Evolutionary conservation across 140 eudicot genomes (phyloP).

Genomic region (Oenanthe javanica): DNA sequence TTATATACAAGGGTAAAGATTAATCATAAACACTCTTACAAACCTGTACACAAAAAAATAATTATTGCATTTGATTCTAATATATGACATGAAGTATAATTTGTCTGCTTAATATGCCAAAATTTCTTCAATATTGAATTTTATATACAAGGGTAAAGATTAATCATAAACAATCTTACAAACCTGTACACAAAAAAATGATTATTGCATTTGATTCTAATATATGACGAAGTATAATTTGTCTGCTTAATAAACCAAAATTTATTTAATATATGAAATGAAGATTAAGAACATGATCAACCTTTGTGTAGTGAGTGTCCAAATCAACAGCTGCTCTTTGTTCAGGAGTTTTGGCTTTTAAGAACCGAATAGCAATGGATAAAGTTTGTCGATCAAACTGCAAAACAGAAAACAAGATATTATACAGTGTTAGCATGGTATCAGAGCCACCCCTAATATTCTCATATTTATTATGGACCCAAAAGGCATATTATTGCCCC

Average conservation of each 20-base stretch:
- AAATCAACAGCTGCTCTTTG: slow-evolving; percentile 96
- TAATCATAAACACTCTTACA: neutral
- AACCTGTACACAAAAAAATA: neutral
- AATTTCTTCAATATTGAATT: neutral
- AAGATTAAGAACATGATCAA: slow-evolving; percentile 18
- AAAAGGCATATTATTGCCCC: too few species aligned
- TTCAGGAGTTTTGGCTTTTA: slow-evolving; percentile 90
- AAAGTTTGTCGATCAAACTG: slow-evolving; percentile 75
- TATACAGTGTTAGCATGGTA: too few species aligned
- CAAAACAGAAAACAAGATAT: slow-evolving; percentile 12
- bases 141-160: neutral
- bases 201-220: neutral
- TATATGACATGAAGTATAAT: neutral
- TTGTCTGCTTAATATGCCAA: neutral
- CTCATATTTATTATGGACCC: too few species aligned
- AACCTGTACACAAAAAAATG: neutral
- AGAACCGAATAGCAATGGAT: slow-evolving; percentile 71
- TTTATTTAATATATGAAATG: neutral
- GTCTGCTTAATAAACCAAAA: neutral
- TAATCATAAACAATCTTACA: neutral
- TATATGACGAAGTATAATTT: neutral
- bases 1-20: neutral
- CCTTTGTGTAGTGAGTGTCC: slow-evolving; percentile 94
- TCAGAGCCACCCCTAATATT: too few species aligned
- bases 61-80: neutral